Evolutionary conservation across 2,329 filamentous ascomycete species (phyloP).

Genomic region (Thelonectria blattea): DNA sequence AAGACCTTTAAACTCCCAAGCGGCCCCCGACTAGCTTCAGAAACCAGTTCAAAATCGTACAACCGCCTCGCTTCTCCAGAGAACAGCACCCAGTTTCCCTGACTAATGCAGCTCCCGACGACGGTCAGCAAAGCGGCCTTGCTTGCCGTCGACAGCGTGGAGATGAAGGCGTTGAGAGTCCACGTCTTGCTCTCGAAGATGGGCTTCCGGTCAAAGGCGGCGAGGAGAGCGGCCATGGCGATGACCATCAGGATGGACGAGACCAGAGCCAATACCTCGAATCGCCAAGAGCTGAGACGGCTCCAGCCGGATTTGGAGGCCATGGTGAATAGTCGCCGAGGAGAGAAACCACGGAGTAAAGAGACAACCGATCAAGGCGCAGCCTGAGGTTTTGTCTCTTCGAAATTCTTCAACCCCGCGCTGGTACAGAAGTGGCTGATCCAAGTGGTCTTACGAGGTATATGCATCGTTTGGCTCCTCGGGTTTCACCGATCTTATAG

Average conservation of each 20-base stretch:
- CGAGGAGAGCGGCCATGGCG: slow-evolving; percentile 17
- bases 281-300: slow-evolving; percentile 9
- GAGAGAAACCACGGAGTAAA: too few species aligned
- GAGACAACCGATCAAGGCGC: too few species aligned
- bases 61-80: slow-evolving; percentile 16
- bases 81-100: slow-evolving; percentile 27
- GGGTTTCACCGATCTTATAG: too few species aligned
- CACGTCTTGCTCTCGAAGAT: slow-evolving; percentile 21
- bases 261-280: slow-evolving; percentile 11
- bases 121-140: slow-evolving; percentile 15
- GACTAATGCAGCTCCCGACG: slow-evolving; percentile 21
- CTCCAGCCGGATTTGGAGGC: background rate
- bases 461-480: too few species aligned
- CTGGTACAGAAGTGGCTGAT: too few species aligned
- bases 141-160: slow-evolving; percentile 21
- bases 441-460: too few species aligned
- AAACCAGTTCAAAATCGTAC: slow-evolving; percentile 24
- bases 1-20: slow-evolving; percentile 21
- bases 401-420: too few species aligned
- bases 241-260: slow-evolving; percentile 10
- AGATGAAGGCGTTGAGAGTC: slow-evolving; percentile 26
- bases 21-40: slow-evolving; percentile 23
- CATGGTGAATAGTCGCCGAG: background rate
- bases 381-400: too few species aligned
- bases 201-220: slow-evolving; percentile 15